These are phyloP conservation scores for Nothophaeocryptopus gaeumannii DNA, from an alignment of 2,329 filamentous ascomycete genomes.

Conservation along the genomic window DNA sequence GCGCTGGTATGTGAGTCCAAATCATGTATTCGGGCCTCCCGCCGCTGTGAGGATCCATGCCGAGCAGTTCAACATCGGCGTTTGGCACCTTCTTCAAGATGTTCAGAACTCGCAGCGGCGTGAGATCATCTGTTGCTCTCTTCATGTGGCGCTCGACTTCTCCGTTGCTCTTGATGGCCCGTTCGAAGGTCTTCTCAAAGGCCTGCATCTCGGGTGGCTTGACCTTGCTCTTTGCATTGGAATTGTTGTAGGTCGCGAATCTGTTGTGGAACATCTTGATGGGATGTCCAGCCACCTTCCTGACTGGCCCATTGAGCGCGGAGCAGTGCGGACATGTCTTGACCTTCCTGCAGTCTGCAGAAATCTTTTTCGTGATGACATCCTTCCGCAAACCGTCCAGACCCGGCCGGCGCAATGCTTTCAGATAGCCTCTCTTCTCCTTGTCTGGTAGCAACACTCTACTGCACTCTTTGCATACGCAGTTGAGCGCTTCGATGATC, in stretches of 20 bases:
- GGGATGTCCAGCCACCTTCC: conserved; percentile 76
- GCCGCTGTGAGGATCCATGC: conserved; percentile 74
- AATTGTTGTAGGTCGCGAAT: conserved; percentile 82
- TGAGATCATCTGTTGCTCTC: conserved; percentile 91
- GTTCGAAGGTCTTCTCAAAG: conserved; percentile 81
- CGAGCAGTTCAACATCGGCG: conserved; percentile 85
- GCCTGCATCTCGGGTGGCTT: conserved; percentile 75
- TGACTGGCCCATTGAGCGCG: conserved; percentile 83
- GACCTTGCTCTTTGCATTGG: conserved; percentile 79
- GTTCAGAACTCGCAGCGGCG: conserved; percentile 82
- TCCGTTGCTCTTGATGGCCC: conserved; percentile 71
- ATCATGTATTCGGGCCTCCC: conserved; percentile 94
- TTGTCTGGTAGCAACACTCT: conserved; percentile 76
- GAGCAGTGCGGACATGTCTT: conserved; percentile 78
- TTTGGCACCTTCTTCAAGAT: conserved; percentile 85
- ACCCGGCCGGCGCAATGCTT: conserved; percentile 72
- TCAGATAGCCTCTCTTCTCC: conserved; percentile 74
- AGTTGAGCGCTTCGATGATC: conserved; percentile 85
- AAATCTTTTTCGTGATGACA: conserved; percentile 82
- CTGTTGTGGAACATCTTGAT: conserved; percentile 94
- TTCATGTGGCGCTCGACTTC: conserved; percentile 88
- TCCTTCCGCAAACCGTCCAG: conserved; percentile 83
- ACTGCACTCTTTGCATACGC: conserved; percentile 93
- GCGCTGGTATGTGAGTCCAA: conserved; percentile 93
- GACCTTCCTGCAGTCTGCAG: conserved; percentile 83